Evolutionary conservation across 768 basidiomycete species (phyloP).

Genomic region (Auricularia sp.): DNA sequence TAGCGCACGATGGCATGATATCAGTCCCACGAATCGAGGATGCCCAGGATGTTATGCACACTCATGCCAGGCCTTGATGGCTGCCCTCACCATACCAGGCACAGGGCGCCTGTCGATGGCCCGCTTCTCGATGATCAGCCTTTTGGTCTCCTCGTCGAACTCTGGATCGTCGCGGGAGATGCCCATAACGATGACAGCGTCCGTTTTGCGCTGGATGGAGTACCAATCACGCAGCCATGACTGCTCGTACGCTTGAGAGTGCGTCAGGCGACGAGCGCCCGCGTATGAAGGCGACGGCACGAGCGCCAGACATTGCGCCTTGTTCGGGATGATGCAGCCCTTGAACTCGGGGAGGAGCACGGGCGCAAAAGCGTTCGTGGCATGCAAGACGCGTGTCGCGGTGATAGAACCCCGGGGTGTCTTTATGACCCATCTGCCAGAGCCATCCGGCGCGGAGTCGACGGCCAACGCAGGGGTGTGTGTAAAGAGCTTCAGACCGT

Average conservation of each 20-base stretch:
- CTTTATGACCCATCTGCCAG: not conserved
- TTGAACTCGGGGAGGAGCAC: constrained; percentile 33
- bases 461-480: not conserved
- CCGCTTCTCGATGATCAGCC: not conserved
- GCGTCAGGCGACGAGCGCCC: constrained; percentile 12
- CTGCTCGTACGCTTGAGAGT: constrained; percentile 9
- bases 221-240: constrained; percentile 12
- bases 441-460: not conserved
- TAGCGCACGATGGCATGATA: constrained; percentile 10
- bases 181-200: constrained; percentile 18
- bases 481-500: not conserved
- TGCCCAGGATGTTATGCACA: constrained; percentile 11
- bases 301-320: constrained; percentile 26
- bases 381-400: not conserved
- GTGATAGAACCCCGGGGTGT: not conserved
- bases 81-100: not conserved
- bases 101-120: not conserved
- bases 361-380: not conserved
- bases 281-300: constrained; percentile 15
- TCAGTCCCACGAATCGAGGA: constrained; percentile 16
- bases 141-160: constrained; percentile 1
- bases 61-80: constrained; percentile 15
- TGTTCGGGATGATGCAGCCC: constrained; percentile 48
- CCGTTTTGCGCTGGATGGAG: constrained; percentile 17
- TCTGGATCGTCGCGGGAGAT: constrained; percentile 12